These are phyloP conservation scores for Takashimella koratensis DNA, from an alignment of 1,284 basidiomycete species.

Conservation along the genomic window DNA sequence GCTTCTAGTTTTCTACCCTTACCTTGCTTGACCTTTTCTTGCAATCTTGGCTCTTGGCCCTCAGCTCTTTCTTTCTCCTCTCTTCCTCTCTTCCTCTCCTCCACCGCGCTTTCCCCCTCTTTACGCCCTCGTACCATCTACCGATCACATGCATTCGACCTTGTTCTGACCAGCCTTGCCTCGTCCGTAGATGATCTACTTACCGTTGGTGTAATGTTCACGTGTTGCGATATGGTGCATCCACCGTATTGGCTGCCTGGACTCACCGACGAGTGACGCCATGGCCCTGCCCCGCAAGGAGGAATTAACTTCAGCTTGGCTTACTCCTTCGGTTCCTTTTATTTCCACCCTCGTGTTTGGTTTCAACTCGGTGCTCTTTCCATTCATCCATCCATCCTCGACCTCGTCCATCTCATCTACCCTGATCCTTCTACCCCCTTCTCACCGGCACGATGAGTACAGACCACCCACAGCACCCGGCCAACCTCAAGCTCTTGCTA, in stretches of 20 bases:
- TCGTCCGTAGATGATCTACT: too few relatives aligned
- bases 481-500: constrained; percentile 54
- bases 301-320: not conserved
- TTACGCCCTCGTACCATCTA: not conserved
- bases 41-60: not conserved
- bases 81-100: not conserved
- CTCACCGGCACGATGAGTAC: constrained; percentile 1
- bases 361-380: too few relatives aligned
- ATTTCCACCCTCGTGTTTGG: not conserved
- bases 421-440: constrained; percentile 1
- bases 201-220: too few relatives aligned
- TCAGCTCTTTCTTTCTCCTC: not conserved
- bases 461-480: constrained; percentile 3
- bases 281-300: too few relatives aligned
- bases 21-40: not conserved
- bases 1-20: not conserved
- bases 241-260: too few relatives aligned
- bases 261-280: not conserved
- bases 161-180: too few relatives aligned
- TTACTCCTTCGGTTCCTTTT: not conserved
- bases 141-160: not conserved
- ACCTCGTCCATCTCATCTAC: not conserved
- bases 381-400: not conserved
- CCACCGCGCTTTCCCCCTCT: not conserved
- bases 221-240: too few relatives aligned